phyloP scores from a whole-genome alignment of 192 early-diverging fungal genomes.

The Lobosporangium transversale region DNA sequence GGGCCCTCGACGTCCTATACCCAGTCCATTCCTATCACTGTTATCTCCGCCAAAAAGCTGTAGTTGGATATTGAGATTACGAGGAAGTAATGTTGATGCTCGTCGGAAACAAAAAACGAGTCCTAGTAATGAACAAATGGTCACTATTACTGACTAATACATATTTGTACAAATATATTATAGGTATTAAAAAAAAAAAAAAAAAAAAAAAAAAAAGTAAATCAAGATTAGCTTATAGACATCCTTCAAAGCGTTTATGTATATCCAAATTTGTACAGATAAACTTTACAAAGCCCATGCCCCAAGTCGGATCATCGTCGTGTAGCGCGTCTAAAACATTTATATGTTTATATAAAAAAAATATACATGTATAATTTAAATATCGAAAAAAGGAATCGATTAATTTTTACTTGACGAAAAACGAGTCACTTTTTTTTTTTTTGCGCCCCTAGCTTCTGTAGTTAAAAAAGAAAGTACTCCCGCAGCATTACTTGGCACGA shows the following conservation, averaged over 20 bases:
- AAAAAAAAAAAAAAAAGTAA: background rate
- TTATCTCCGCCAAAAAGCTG: slow-evolving; percentile 30
- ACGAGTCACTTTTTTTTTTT: too few species aligned
- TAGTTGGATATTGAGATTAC: slow-evolving; percentile 35
- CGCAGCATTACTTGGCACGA: too few species aligned
- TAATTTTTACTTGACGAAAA: too few species aligned
- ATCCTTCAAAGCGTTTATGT: background rate
- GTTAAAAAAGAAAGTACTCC: too few species aligned
- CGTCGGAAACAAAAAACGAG: slow-evolving; percentile 40
- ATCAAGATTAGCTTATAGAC: background rate
- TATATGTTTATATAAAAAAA: too few species aligned
- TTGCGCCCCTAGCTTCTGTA: too few species aligned
- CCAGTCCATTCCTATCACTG: background rate
- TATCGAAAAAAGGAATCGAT: too few species aligned
- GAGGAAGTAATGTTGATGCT: slow-evolving; percentile 33
- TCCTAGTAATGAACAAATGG: slow-evolving; percentile 22
- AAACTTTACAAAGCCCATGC: slow-evolving; percentile 41
- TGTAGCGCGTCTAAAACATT: background rate
- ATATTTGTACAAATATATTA: too few species aligned
- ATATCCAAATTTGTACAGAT: background rate
- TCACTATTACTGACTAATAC: slow-evolving; percentile 35
- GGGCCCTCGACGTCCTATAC: slow-evolving; percentile 26
- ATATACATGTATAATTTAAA: too few species aligned
- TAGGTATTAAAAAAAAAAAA: slow-evolving; percentile 2
- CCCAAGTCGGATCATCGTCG: slow-evolving; percentile 22